Base-by-base conservation (phyloP, 1,284 basidiomycete species). In the Ustilago shanxiensis region DNA sequence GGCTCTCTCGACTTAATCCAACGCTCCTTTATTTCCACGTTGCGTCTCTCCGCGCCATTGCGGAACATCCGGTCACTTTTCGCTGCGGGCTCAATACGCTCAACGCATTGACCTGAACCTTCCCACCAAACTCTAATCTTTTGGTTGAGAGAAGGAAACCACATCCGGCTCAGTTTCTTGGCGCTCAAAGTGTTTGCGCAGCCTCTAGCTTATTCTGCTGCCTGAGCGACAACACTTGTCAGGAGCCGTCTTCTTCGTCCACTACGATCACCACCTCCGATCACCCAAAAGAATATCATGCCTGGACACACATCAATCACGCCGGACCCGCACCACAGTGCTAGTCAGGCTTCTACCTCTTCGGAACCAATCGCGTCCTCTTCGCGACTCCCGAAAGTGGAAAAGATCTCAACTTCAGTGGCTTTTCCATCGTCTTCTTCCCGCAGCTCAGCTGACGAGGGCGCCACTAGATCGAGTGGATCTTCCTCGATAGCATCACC, bases 401-500 rank as follows among this genome's bases (percentile, higher is more conserved):
- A 72, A 9, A 72, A 49, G 51, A 72, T 72, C 60, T 44, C 59
- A 16, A 62, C 63, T 1, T 31, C 69, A 2, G 52, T 63, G 6
- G 60, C 22, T 5, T 72, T 72, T 26, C 63, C 69, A n/a, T n/a
- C n/a, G 0, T 51, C 63, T 39, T 72, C 63, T 18, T 54, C 54
- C 39, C 55, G 63, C 55, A 66, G 44, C 37, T 66, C 69, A 4
- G 33, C 47, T 35, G 69, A 72, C 11, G 52, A 59, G n/a, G 50
- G 26, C 2, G 50, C 45, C 5, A 55, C 29, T 22, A 47, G 63
- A 8, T 72, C 63, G 0, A 72, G 63, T 24, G 59, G 55, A 35
- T 66, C 66, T 20, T 70, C 56, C 10, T 63, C 72, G 2, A 50
- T 69, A 44, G 66, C 72, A 5, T 74, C 72, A 16, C 67, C 72